Base-by-base conservation (phyloP, 208 protist genomes). In the Novymonas esmeraldas region DNA sequence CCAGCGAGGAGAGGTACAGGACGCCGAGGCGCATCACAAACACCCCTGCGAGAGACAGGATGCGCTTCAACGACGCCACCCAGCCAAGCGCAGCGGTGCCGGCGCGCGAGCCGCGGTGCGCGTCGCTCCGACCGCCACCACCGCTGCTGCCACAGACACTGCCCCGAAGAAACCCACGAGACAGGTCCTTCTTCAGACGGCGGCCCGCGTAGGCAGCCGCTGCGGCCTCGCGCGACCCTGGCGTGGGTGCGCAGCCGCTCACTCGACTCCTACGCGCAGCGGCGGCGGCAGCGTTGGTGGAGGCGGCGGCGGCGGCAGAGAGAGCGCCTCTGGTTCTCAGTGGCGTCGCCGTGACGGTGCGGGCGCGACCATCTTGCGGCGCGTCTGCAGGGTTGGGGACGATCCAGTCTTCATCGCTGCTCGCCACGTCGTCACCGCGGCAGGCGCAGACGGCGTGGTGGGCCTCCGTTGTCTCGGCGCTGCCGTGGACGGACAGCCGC, bases 331-430 rank as follows among this genome's bases (percentile, higher is more conserved):
- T n/a, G n/a, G n/a, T n/a, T n/a, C n/a, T n/a, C n/a, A n/a, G n/a
- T n/a, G n/a, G n/a, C n/a, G n/a, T n/a, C n/a, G n/a, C n/a, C n/a
- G n/a, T n/a, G n/a, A n/a, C n/a, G n/a, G n/a, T n/a, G n/a, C 24
- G 11, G 4, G 44, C 44, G 9, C 7, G 22, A 13, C 34, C 46
- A 2, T 9, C 45, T 6, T 26, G 29, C 5, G 29, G 29, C n/a
- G 18, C 11, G 45, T 52, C 46, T 45, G 41, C 13, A 20, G 52
- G 44, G 22, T 31, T 24, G 9, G 33, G 42, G 24, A 55, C 59
- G 46, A 65, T 65, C 45, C 51, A 65, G 16, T 65, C 59, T 13
- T 65, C 59, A 31, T 50, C 51, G 46, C 48, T 65, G 59, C 59
- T 65, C 6, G 33, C 41, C 41, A 33, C 56, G 22, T 48, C 42